Percentiles rank a stretch among this genome's conserved stretches.
Evolutionary conservation across 306 rosid genomes (phyloP).

Genomic region (peach (Prunus persica)): Prunus_persica_NCBIv2 NC_034009.1:1719501-1720000

Average conservation of each 20-base stretch:
- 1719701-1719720: slow-evolving; percentile 6
- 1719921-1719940: neutral
- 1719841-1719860: slow-evolving; percentile 13
- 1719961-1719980: neutral
- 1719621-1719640: slow-evolving; percentile 24
- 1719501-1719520: neutral
- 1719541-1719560: neutral
- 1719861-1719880: slow-evolving; percentile 43
- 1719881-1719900: neutral
- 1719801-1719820: slow-evolving; percentile 13
- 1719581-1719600: neutral
- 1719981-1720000: neutral
- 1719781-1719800: slow-evolving; percentile 31
- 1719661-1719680: slow-evolving; percentile 13
- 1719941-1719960: neutral
- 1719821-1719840: neutral
- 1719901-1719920: neutral
- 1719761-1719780: slow-evolving; percentile 22
- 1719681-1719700: slow-evolving; percentile 30
- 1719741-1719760: neutral
- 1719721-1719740: neutral
- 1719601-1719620: neutral
- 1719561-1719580: neutral
- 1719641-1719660: slow-evolving; percentile 27
- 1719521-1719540: neutral